phyloP scores from a whole-genome alignment of 495 filamentous ascomycete genomes.

The Talaromyces stipitatus region DNA sequence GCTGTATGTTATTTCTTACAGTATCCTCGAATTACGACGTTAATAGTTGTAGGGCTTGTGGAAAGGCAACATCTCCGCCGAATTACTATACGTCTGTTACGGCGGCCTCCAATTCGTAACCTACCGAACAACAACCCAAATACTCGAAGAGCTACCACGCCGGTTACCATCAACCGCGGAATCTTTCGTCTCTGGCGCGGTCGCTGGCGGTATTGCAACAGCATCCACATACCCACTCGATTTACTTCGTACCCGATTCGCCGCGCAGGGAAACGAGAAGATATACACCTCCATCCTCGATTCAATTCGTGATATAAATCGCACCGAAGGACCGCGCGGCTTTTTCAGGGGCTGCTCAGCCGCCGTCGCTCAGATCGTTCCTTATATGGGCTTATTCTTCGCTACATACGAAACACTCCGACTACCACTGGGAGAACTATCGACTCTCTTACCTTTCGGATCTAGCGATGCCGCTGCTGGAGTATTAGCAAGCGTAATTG shows the following conservation, averaged over 20 bases:
- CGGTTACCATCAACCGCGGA: slow-evolving; percentile 50
- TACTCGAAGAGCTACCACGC: slow-evolving; percentile 46
- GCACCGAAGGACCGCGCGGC: slow-evolving; percentile 63
- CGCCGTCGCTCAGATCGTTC: slow-evolving; percentile 77
- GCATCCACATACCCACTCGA: slow-evolving; percentile 86
- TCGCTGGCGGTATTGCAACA: slow-evolving; percentile 74
- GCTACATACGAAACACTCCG: slow-evolving; percentile 72
- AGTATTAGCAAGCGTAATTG: slow-evolving; percentile 63
- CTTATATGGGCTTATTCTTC: slow-evolving; percentile 97
- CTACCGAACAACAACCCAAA: slow-evolving; percentile 66
- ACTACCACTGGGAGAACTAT: slow-evolving; percentile 38
- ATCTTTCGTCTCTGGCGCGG: slow-evolving; percentile 72
- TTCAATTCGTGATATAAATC: slow-evolving; percentile 64
- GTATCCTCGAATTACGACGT: background rate
- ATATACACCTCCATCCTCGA: slow-evolving; percentile 64
- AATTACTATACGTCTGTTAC: slow-evolving; percentile 87
- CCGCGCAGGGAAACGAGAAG: slow-evolving; percentile 79
- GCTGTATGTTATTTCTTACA: slow-evolving; percentile 35
- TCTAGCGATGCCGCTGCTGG: slow-evolving; percentile 77
- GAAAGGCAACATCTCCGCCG: slow-evolving; percentile 97
- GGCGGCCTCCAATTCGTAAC: slow-evolving; percentile 80
- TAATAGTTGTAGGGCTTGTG: slow-evolving; percentile 58
- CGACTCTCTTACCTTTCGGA: slow-evolving; percentile 54
- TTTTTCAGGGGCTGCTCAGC: slow-evolving; percentile 84
- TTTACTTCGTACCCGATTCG: slow-evolving; percentile 88